Evolutionary conservation across 139 green algal species (phyloP).

Genomic region (Chlorella sorokiniana): DNA sequence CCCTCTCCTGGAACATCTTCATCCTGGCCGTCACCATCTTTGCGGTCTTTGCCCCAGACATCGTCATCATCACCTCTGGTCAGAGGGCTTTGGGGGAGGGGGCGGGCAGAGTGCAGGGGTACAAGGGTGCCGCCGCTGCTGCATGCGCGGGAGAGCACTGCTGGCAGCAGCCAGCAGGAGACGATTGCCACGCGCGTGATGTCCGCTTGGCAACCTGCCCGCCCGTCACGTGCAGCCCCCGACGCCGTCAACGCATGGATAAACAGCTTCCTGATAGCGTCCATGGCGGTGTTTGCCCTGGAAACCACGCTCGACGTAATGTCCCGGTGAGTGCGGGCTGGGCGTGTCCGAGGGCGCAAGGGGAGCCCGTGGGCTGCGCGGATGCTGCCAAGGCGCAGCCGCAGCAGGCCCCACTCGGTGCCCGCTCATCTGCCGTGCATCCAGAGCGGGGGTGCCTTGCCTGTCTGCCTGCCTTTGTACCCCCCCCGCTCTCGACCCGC

Average conservation of each 20-base stretch:
- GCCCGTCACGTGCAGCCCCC: background rate
- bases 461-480: too few relatives aligned
- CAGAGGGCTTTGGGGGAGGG: too few relatives aligned
- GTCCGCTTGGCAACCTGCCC: background rate
- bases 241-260: conserved; percentile 12
- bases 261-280: conserved; percentile 7
- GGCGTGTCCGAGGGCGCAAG: too few relatives aligned
- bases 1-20: background rate
- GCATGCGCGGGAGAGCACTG: background rate
- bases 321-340: conserved; percentile 19
- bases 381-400: too few relatives aligned
- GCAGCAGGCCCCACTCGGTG: too few relatives aligned
- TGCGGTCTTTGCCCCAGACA: conserved; percentile 13
- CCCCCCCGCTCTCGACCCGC: background rate
- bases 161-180: background rate
- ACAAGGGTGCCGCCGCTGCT: background rate
- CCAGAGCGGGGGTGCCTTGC: too few relatives aligned
- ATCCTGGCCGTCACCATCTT: conserved; percentile 17
- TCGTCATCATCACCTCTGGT: conserved; percentile 19
- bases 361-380: too few relatives aligned
- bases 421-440: too few relatives aligned
- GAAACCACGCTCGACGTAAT: background rate
- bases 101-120: background rate
- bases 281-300: conserved; percentile 16
- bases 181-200: background rate